Conservation (phyloP, 768 basidiomycete genomes). For the Ramaria rubella region DNA sequence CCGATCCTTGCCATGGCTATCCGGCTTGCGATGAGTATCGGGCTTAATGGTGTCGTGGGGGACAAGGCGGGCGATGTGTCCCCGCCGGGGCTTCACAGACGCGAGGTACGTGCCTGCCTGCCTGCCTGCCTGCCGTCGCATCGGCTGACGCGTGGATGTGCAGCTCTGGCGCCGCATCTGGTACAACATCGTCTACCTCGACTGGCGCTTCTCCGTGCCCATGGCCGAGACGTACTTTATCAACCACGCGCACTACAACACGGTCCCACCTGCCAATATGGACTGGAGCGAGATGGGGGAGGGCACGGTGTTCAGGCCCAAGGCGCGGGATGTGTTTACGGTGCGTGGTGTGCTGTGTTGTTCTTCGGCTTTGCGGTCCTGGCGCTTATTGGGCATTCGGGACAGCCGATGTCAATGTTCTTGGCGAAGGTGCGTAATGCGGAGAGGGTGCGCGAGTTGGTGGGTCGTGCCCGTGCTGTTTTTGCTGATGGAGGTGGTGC, state of each 20-base stretch:
- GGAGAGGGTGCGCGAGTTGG: not conserved
- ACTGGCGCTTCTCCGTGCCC: conserved; percentile 1
- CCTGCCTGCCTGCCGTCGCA: not conserved
- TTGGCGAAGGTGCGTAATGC: conserved; percentile 2
- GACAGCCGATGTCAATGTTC: not conserved
- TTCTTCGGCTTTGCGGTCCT: not conserved
- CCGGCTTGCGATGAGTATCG: not conserved
- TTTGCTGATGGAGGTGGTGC: too few species aligned
- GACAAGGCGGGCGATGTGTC: not conserved
- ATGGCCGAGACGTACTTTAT: conserved; percentile 1
- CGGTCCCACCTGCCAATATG: not conserved
- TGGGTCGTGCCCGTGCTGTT: too few species aligned
- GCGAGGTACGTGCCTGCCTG: not conserved
- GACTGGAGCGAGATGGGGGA: not conserved
- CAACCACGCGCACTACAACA: not conserved
- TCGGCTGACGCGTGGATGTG: not conserved
- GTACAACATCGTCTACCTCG: not conserved
- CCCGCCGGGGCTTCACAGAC: not conserved
- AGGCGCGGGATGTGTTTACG: not conserved
- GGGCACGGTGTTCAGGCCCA: not conserved
- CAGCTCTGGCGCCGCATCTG: conserved; percentile 4
- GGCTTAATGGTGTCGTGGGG: not conserved
- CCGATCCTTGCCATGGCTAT: conserved; percentile 2
- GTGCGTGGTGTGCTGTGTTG: not conserved
- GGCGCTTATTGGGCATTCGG: not conserved